Percentiles rank a stretch among this genome's conserved stretches.
Conservation (phyloP, 2,329 filamentous ascomycete genomes). For the Cordyceps militaris region DNA sequence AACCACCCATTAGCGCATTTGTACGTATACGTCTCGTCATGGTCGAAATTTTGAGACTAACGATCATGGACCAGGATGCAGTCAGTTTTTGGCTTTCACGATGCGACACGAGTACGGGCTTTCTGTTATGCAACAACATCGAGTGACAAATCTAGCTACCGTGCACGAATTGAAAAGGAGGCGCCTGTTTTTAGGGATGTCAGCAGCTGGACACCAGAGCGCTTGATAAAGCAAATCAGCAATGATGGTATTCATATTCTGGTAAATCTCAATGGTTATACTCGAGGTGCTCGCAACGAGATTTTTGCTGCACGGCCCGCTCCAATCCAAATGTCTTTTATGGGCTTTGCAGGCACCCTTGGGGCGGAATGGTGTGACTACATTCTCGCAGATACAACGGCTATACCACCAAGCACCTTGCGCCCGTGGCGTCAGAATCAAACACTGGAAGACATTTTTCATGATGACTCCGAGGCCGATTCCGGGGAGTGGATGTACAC, state of each 20-base stretch:
- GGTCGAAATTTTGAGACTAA: not conserved
- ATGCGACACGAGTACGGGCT: constrained; percentile 65
- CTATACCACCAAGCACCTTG: constrained; percentile 74
- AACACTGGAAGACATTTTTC: constrained; percentile 62
- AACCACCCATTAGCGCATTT: constrained; percentile 94
- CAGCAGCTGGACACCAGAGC: constrained; percentile 78
- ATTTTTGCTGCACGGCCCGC: constrained; percentile 92
- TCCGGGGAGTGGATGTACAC: constrained; percentile 85
- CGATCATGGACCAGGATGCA: constrained; percentile 60
- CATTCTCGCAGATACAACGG: constrained; percentile 80
- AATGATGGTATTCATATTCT: constrained; percentile 87
- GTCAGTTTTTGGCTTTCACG: constrained; percentile 90
- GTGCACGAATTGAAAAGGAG: constrained; percentile 87
- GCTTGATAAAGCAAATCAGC: constrained; percentile 77
- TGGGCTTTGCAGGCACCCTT: constrained; percentile 95
- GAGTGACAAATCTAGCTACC: constrained; percentile 82
- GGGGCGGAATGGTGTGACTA: constrained; percentile 99
- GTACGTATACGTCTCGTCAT: constrained; percentile 32
- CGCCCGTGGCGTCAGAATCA: constrained; percentile 72
- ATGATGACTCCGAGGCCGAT: constrained; percentile 59
- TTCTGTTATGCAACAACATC: constrained; percentile 94
- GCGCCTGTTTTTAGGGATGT: constrained; percentile 87
- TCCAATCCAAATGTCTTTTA: constrained; percentile 98
- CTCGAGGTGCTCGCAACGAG: constrained; percentile 91
- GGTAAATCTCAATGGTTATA: constrained; percentile 97